Base-by-base conservation (phyloP, 2,329 filamentous ascomycete genomes). In the Mycosphaerella arachidis region DNA sequence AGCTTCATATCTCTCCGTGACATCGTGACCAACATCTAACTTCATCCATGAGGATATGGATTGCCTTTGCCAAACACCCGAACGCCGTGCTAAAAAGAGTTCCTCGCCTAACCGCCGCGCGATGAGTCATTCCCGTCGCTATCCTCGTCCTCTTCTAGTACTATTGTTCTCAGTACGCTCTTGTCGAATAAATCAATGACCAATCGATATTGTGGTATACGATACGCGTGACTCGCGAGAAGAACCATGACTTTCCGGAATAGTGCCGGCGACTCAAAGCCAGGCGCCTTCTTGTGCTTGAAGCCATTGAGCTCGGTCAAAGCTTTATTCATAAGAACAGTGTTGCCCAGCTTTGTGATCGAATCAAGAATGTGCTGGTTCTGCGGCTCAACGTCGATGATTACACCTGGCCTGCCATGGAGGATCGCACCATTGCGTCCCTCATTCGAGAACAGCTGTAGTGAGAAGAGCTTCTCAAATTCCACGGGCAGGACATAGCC, bases 101-200 rank as follows among this genome's bases (percentile, higher is more conserved):
- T 13, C 29, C 40, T 6, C 20, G 4, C 46, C 29, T 20, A 50
- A 6, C 12, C 20, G 18, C 29, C 29, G 3, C 46, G 12, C 16
- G 46, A 52, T n/a, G 27, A 35, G 4, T 64, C 64, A 20, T 57
- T 59, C 6, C 78, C 78, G 10, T 79, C 75, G 16, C 75, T 75
- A 12, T 70, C 74, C 9, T 77, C 77, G 20, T 89, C 88, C 68
- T 90, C 88, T 55, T 89, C 87, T 59, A 96, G 86, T 12, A 99
- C 89, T 61, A 97, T 90, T 65, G 86, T 85, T 64, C 92, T 82
- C 76, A 97, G 82, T 48, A 97, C 90, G 60, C 85, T 87, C 76
- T 93, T 94, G 70, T 97, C 93, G 70, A 99, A 99, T 24, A 99
- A 78, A 72, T 97, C 94, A 61, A 97, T 87, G 37, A 96, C 89